Evolutionary conservation across 768 basidiomycete genomes (phyloP).

Genomic region (Podaxis rugospora): DNA sequence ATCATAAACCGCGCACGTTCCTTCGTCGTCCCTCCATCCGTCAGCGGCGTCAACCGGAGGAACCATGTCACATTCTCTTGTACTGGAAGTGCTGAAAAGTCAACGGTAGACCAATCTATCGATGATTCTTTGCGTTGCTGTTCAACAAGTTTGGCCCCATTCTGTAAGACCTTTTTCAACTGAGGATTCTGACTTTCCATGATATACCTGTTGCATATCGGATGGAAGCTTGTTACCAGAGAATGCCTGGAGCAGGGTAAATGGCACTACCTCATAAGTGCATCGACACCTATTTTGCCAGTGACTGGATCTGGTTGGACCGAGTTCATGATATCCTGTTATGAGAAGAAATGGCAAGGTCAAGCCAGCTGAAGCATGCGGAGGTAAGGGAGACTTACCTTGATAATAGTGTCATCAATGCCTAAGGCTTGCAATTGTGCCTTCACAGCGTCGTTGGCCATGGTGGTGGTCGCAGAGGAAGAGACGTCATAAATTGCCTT

Average conservation of each 20-base stretch:
- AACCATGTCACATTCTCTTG: slow-evolving; percentile 10
- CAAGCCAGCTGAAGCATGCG: background rate
- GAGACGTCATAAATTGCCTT: background rate
- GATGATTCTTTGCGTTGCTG: slow-evolving; percentile 1
- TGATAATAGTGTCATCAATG: background rate
- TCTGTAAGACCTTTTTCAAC: slow-evolving; percentile 5
- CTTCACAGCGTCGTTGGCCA: background rate
- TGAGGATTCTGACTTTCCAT: slow-evolving; percentile 13
- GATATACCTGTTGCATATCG: slow-evolving; percentile 1
- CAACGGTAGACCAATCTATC: slow-evolving; percentile 1
- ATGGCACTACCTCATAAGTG: slow-evolving; percentile 10
- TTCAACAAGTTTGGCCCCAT: background rate
- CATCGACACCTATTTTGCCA: slow-evolving; percentile 11
- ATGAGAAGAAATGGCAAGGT: background rate
- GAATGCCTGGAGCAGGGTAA: background rate
- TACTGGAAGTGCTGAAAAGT: background rate
- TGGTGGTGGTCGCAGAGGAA: background rate
- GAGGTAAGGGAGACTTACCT: background rate
- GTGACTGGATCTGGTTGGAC: slow-evolving; percentile 14
- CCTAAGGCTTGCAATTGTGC: background rate
- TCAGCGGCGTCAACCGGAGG: background rate
- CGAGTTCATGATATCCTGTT: slow-evolving; percentile 9
- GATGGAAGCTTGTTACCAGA: background rate
- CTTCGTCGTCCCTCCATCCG: background rate
- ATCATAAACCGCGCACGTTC: slow-evolving; percentile 4